A percentile compares a stretch with the other conserved stretches of the same genome.
Evolutionary conservation across 139 green algal species (phyloP).

Genomic region (Coccomyxa sp.): DNA sequence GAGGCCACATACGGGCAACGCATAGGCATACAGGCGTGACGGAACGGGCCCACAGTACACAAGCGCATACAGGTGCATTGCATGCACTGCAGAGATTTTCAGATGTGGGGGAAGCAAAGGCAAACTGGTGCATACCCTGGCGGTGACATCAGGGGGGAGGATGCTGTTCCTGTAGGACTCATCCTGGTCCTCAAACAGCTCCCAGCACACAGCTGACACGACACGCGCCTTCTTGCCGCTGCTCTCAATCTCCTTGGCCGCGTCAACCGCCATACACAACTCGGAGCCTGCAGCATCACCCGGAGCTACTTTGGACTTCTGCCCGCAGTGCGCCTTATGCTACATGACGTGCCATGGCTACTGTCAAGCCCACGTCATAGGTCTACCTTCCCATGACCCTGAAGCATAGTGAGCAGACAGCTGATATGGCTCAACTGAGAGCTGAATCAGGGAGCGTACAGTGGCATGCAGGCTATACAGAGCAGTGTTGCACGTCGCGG

Average conservation of each 20-base stretch:
- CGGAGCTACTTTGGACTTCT: not conserved
- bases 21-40: not conserved
- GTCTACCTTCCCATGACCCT: too few relatives aligned
- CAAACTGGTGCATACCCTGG: slow-evolving; percentile 54
- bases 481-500: too few relatives aligned
- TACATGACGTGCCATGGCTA: too few relatives aligned
- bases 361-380: too few relatives aligned
- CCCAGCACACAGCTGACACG: slow-evolving; percentile 94
- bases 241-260: slow-evolving; percentile 71
- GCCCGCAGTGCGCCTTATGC: too few relatives aligned
- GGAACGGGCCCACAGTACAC: not conserved
- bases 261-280: slow-evolving; percentile 82
- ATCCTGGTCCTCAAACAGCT: slow-evolving; percentile 94
- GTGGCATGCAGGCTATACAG: too few relatives aligned
- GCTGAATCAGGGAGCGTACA: too few relatives aligned
- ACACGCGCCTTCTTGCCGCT: slow-evolving; percentile 90
- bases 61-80: not conserved
- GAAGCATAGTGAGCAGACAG: too few relatives aligned
- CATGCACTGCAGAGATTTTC: not conserved
- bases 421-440: too few relatives aligned
- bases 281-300: slow-evolving; percentile 71
- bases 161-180: slow-evolving; percentile 64
- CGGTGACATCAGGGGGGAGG: slow-evolving; percentile 67
- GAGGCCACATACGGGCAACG: not conserved
- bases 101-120: not conserved